phyloP scores from a whole-genome alignment of 306 rosid species.

The Astragalus glycyphyllos region DNA sequence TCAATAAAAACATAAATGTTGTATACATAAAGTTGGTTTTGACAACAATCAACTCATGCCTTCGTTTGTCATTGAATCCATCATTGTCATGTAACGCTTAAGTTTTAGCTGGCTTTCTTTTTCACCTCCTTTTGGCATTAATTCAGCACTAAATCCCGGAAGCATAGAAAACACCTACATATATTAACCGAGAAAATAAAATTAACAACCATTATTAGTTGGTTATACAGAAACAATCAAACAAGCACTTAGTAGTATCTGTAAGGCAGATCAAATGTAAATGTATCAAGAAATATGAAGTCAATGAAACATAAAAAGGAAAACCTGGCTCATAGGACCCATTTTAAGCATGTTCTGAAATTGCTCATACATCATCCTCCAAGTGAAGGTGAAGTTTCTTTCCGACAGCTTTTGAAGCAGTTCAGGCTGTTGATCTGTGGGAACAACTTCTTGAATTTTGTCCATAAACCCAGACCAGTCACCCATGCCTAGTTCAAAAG shows the following conservation, averaged over 20 bases:
- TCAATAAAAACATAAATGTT: slow-evolving; percentile 21
- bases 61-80: slow-evolving; percentile 95
- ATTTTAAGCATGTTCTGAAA: slow-evolving; percentile 75
- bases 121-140: slow-evolving; percentile 90
- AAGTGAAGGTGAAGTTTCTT: slow-evolving; percentile 74
- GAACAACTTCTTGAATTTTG: slow-evolving; percentile 86
- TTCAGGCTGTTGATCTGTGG: slow-evolving; percentile 88
- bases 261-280: slow-evolving; percentile 10
- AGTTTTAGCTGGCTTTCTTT: slow-evolving; percentile 88
- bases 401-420: slow-evolving; percentile 77
- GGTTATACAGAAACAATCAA: slow-evolving; percentile 11
- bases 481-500: slow-evolving; percentile 72
- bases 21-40: background rate
- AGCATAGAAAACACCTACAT: slow-evolving; percentile 77
- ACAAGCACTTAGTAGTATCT: slow-evolving; percentile 5
- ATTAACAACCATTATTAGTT: slow-evolving; percentile 28
- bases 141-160: slow-evolving; percentile 75
- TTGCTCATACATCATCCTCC: slow-evolving; percentile 82
- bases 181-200: slow-evolving; percentile 28
- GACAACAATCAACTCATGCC: slow-evolving; percentile 42
- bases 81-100: slow-evolving; percentile 94
- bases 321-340: slow-evolving; percentile 81
- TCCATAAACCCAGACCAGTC: slow-evolving; percentile 87
- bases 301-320: slow-evolving; percentile 24
- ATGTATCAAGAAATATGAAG: background rate